Evolutionary conservation across 176 grass and related monocot genomes (phyloP), one percentile per base, ranked within the genome.

Genomic region (Ampelocalamus luodianensis): DNA sequence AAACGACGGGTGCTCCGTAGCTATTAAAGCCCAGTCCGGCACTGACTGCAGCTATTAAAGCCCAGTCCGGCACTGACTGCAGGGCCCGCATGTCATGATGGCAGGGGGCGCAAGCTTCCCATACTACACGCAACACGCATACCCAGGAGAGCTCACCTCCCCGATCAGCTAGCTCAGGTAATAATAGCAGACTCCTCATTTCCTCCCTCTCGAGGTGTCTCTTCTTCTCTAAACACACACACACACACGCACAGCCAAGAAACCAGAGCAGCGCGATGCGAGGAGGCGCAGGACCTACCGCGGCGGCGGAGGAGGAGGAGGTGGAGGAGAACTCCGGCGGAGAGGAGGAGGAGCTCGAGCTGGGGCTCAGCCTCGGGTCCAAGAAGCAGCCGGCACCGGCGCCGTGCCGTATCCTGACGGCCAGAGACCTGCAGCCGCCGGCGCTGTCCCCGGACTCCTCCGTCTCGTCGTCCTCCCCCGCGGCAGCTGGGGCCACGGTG

Each of bases 381-480:
- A 94, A 73, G 79, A 91, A 90, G 63, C 79, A 75, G 43, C 37
- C 39, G 48, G 5, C 73, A 37, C 77, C 76, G 10, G n/a, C 89
- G 68, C 82, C 78, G 68, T 94, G 91, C 87, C 65, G 94, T 60
- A 91, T 97, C 77, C 79, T 94, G 44, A 97, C 91, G 34, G 85
- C 91, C 42, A 70, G 86, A 79, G 91, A 93, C 83, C 83, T 97
- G 81, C 87, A 77, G 13, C 73, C 87, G 27, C 74, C 55, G 40
- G 79, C 79, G 63, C 50, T 82, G 74, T 91, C 92, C 0, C 83
- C 86, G 53, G 84, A 88, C 56, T 94, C 92, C 61, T 94, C 89
- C 23, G 89, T 91, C 14, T 88, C 89, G 0, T 94, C 86, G 14
- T 88, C 89, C 40, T 91, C 89, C 49, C 82, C 82, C 2, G 82